Evolutionary conservation across 192 early-diverging fungal genomes (phyloP).

Genomic region (Mortierella hygrophila): DNA sequence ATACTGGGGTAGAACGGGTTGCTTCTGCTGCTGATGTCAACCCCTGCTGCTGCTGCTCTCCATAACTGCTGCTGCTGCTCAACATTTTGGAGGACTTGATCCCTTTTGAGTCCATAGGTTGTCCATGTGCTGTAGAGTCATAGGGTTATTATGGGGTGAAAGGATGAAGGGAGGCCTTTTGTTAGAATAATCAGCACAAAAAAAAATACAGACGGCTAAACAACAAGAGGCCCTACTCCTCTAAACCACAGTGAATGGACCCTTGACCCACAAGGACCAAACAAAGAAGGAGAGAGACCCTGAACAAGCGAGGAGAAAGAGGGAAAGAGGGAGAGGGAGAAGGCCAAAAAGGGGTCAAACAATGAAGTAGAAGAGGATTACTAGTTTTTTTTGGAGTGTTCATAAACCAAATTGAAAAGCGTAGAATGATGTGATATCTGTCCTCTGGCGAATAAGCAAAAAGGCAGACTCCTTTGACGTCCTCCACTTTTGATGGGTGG

Average conservation of each 20-base stretch:
- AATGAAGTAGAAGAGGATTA: not conserved
- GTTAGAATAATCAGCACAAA: not conserved
- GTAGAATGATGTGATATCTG: not conserved
- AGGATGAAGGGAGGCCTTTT: not conserved
- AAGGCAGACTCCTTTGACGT: not conserved
- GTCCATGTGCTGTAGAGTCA: not conserved
- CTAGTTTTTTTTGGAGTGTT: not conserved
- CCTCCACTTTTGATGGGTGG: not conserved
- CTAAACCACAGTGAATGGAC: not conserved
- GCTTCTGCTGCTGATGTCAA: not conserved
- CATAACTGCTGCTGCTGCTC: not conserved
- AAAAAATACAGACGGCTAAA: not conserved
- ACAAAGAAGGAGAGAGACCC: not conserved
- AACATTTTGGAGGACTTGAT: constrained; percentile 4
- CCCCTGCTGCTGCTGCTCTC: constrained; percentile 1
- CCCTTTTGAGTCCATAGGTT: not conserved
- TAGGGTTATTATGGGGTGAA: not conserved
- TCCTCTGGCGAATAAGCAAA: not conserved
- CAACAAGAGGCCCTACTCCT: not conserved
- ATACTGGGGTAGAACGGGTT: not conserved
- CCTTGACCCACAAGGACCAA: not conserved
- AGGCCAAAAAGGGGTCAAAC: not conserved
- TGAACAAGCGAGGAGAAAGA: not conserved
- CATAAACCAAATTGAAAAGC: not conserved
- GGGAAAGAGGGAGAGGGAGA: not conserved